phyloP scores from a whole-genome alignment of 169 alveolate species.

The Plasmodium inui region DNA sequence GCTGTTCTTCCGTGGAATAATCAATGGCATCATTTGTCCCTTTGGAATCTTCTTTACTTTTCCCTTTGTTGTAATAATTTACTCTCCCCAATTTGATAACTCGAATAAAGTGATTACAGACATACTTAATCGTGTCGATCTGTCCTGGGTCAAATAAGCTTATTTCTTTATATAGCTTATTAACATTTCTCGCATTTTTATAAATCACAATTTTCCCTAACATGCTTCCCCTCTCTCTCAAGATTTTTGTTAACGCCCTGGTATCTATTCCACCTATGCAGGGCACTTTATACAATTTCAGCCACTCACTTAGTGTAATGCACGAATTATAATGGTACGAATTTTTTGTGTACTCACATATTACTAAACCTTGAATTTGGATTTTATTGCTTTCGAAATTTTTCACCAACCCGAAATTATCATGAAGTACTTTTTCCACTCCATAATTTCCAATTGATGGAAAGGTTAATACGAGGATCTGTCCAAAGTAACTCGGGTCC shows the following conservation, averaged over 20 bases:
- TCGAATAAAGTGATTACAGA: conserved; percentile 52
- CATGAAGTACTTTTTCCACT: conserved; percentile 84
- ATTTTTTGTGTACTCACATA: conserved; percentile 85
- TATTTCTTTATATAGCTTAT: conserved; percentile 62
- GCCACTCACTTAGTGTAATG: conserved; percentile 56
- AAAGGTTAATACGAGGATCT: conserved; percentile 87
- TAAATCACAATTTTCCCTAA: conserved; percentile 84
- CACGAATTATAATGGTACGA: conserved; percentile 53
- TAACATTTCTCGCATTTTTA: conserved; percentile 45
- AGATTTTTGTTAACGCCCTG: conserved; percentile 88
- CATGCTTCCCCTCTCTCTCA: conserved; percentile 86
- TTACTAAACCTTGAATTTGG: conserved; percentile 85
- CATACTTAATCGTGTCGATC: conserved; percentile 53
- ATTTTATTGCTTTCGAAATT: conserved; percentile 85
- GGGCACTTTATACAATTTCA: conserved; percentile 47
- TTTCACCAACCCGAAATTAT: conserved; percentile 83
- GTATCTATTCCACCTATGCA: conserved; percentile 89
- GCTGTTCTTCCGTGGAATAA: not conserved
- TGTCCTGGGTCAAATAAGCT: conserved; percentile 64
- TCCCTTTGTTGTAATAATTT: not conserved
- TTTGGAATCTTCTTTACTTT: conserved; percentile 14
- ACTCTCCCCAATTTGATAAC: conserved; percentile 38
- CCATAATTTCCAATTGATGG: conserved; percentile 92
- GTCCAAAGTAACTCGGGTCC: conserved; percentile 91
- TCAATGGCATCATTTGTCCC: conserved; percentile 20